Base-by-base conservation (phyloP, 805 yeast species). In the Crinitomyces ghanaensis region DNA sequence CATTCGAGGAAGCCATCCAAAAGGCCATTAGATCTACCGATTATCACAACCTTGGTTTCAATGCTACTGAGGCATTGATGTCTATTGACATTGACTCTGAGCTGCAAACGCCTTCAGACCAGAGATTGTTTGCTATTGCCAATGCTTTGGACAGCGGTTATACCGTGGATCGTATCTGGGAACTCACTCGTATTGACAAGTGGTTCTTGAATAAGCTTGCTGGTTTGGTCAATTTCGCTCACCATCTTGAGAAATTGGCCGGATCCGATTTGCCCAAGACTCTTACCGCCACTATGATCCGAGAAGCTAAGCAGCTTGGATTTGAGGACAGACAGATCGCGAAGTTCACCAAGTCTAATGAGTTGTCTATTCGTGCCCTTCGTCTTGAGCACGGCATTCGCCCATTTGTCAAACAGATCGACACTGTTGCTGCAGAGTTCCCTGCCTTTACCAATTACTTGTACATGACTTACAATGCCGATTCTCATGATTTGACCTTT, bases 401-500 rank as follows among this genome's bases (percentile, higher is more conserved):
- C 39, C 98, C 98, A 46, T 82, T 80, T 55, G 96, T 85, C 41
- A 88, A 88, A 61, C 95, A 86, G 61, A 91, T 88, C 52, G 98
- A 88, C 66, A 88, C 98, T 19, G 94, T 88, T 46, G 98, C 98
- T 33, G 97, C 98, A 33, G 98, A 88, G 63, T 91, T 88, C 74
- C 98, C 98, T 33, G 95, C 96, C 31, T 70, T 59, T 63, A 88
- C 98, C 49, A 88, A 88, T 66, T 88, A 88, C 63, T 67, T 88
- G 60, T 88, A 91, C 67, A 72, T 83, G 61, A 91, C 97, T 24
- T 88, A 91, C 66, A 86, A 83, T 53, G 97, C 95, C 30, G 85
- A 81, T 46, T 62, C 79, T 22, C 77, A 80, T 46, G 98, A 88
- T 61, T 74, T 91, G 40, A 56, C 66, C n/a, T 91, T 88, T 53